Base-by-base conservation (phyloP, 192 early-diverging fungal genomes). In the Coemansia sp. region DNA sequence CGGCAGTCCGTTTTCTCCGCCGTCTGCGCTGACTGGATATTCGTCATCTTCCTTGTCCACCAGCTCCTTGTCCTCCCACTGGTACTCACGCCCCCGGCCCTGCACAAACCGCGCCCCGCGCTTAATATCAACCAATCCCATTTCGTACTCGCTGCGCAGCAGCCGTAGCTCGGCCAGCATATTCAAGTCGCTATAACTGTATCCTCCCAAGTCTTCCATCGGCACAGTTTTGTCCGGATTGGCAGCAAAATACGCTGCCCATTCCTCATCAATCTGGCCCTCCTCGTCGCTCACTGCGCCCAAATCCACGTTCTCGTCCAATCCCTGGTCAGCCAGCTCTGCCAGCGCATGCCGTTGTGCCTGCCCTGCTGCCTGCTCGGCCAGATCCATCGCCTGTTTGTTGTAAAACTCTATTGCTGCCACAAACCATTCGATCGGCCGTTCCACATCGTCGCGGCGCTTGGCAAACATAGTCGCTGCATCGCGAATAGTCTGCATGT, bases 131-230 rank as follows among this genome's bases (percentile, higher is more conserved):
- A 76, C 70, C 1, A 94, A 69, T 4, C 88, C 86, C 48, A 84
- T 83, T 48, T 90, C 88, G 66, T 92, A 94, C 58, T 95, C 91
- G 39, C 85, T 84, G 25, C 83, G 72, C 60, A 91, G 84, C 15
- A 97, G 84, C 57, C 94, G 94, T 11, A 98, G 72, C 63, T 97
- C 94, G 37, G 88, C 87, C 51, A 95, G 70, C 79, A 93, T 91
- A 70, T 94, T 90, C 25, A 99, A 66, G 57, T 96, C 95, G 38
- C 23, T 69, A 62, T 35, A 93, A 85, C 69, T 87, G 93, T 61
- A 92, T 80, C 63, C 94, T 79, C 23, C 82, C 64, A 70, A 71
- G 73, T 64, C 70, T 27, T 77, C 74, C 67, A 82, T 70, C 25
- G 75, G 67, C 49, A 82, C 67, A 0, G 79, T 82, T 51, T 49